These are phyloP conservation scores for Durusdinium trenchii DNA, from an alignment of 73 alveolate genomes.

Conservation along the genomic window DNA sequence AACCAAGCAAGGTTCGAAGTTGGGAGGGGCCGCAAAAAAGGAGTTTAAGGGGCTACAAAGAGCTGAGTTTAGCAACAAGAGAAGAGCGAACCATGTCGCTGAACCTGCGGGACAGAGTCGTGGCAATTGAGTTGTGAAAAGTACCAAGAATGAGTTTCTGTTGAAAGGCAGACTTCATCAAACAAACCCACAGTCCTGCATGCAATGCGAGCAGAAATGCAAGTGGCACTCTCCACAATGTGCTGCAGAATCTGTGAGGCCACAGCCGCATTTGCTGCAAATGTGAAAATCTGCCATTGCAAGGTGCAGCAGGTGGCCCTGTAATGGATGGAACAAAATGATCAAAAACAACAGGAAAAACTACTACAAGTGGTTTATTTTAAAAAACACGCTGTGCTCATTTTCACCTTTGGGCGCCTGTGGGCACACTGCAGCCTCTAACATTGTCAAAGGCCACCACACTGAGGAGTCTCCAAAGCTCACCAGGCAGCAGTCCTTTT, in stretches of 20 bases:
- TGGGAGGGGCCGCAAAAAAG: neutral
- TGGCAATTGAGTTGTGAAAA: too few relatives aligned
- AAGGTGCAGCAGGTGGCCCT: slow-evolving; percentile 45
- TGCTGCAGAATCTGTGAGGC: slow-evolving; percentile 41
- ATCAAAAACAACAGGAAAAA: neutral
- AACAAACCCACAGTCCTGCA: slow-evolving; percentile 6
- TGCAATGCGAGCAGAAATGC: slow-evolving; percentile 50
- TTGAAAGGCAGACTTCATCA: too few relatives aligned
- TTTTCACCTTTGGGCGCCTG: neutral
- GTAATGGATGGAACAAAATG: neutral
- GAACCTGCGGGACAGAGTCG: too few relatives aligned
- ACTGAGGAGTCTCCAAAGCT: slow-evolving; percentile 57
- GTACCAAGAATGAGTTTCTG: too few relatives aligned
- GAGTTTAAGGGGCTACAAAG: neutral
- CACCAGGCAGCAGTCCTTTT: slow-evolving; percentile 60
- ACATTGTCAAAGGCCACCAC: slow-evolving; percentile 72
- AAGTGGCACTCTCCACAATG: slow-evolving; percentile 39
- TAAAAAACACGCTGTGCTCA: neutral
- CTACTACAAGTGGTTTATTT: neutral
- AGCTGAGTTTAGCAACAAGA: neutral
- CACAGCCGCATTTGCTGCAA: slow-evolving; percentile 44
- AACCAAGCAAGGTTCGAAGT: too few relatives aligned
- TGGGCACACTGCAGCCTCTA: slow-evolving; percentile 44
- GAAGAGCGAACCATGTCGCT: neutral
- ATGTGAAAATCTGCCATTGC: slow-evolving; percentile 49